Evolutionary conservation across 2,329 filamentous ascomycete genomes (phyloP), one percentile per base, ranked within the genome.

Genomic region (Hypoxylon sp.): DNA sequence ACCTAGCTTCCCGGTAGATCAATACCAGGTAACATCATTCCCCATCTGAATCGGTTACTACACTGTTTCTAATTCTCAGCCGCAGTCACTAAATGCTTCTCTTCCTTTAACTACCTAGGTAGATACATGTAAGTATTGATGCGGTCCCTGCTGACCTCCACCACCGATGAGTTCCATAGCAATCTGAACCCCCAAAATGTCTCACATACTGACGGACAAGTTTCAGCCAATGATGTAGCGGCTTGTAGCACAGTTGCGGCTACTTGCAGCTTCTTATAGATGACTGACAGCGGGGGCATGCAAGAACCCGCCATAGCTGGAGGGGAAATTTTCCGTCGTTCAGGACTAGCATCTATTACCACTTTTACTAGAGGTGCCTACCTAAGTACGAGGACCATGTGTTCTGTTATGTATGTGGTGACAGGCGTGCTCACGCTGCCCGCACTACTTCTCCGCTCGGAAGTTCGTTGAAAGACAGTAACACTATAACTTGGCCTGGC

Each of bases 271-370:
- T 45, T 68, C 58, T 52, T 70, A 67, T 71, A 69, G 69, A 72
- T 71, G 69, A 73, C 68, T 75, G 73, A 74, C 71, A 75, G 75
- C 72, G 73, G 74, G 72, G 69, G 43, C 67, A 72, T 76, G 74
- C 72, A 72, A 61, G 50, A 66, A 71, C 36, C 74, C 70, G 67
- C 48, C 13, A 23, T 53, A 58, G 67, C 71, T 69, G 60, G 65
- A 68, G 69, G 51, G 52, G 68, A 72, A 73, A 74, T 71, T 68
- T 74, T 71, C 75, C 72, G 74, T 70, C 63, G 63, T 52, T 55
- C 43, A 50, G 59, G 61, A 43, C 25, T 66, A 38, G 49, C 51
- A 64, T 64, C 56, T 69, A 60, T 25, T 49, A 50, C 46, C 28
- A 30, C 28, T 30, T 30, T 7, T 30, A 30, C 25, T 65, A 52